These are phyloP conservation scores for Hyphopichia pseudoburtonii DNA, from an alignment of 1,139 yeast genomes.

Conservation along the genomic window DNA sequence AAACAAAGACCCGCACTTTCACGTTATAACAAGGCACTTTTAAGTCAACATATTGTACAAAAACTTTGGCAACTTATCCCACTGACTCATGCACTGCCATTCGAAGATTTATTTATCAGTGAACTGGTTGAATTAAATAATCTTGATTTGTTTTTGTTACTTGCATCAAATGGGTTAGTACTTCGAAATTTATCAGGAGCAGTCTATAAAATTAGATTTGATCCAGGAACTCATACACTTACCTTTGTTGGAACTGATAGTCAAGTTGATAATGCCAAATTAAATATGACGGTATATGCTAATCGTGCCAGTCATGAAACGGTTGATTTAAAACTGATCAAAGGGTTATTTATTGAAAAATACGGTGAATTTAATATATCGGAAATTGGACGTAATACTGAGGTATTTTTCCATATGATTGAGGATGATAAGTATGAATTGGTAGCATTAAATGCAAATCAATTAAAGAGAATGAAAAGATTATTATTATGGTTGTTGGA, in stretches of 20 bases:
- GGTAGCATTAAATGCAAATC: constrained; percentile 26
- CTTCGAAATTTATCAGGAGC: constrained; percentile 51
- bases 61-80: constrained; percentile 41
- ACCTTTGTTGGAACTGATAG: constrained; percentile 30
- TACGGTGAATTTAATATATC: constrained; percentile 25
- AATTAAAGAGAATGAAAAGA: constrained; percentile 35
- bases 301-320: constrained; percentile 32
- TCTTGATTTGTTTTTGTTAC: constrained; percentile 49
- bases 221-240: constrained; percentile 17
- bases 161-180: constrained; percentile 46
- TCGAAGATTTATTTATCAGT: constrained; percentile 41
- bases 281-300: constrained; percentile 30
- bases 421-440: constrained; percentile 27
- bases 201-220: constrained; percentile 54
- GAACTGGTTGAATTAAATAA: constrained; percentile 35
- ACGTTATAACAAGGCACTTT: constrained; percentile 7
- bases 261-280: constrained; percentile 35
- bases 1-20: constrained; percentile 9
- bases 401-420: constrained; percentile 31
- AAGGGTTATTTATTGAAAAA: constrained; percentile 23
- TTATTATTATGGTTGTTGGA: constrained; percentile 40
- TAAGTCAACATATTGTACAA: constrained; percentile 25
- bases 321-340: constrained; percentile 29
- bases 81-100: constrained; percentile 27
- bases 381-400: constrained; percentile 30